A percentile compares a stretch with the other conserved stretches of the same genome.
phyloP scores from a whole-genome alignment of 352 stramenopile species.

The Phytopythium sindhum region DNA sequence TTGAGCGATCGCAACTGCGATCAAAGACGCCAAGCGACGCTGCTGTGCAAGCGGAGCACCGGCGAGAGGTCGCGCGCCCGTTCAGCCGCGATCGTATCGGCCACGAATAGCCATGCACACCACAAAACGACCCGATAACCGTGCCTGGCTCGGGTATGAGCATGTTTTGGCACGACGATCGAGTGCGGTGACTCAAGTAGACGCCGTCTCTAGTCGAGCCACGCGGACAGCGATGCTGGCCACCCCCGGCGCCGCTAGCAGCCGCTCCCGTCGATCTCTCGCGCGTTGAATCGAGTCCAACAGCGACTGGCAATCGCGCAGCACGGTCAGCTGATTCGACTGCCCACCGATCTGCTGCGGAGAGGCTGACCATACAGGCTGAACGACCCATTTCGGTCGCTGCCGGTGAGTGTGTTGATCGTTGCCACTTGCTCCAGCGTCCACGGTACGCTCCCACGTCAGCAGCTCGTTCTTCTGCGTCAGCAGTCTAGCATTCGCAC shows the following conservation, averaged over 20 bases:
- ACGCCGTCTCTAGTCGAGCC: background rate
- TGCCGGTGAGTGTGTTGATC: background rate
- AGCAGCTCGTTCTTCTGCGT: conserved; percentile 4
- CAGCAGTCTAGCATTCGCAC: background rate
- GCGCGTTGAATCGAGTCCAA: conserved; percentile 1
- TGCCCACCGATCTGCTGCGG: background rate
- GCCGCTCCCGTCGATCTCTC: background rate
- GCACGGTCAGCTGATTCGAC: conserved; percentile 12
- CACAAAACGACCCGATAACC: background rate
- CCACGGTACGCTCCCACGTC: conserved; percentile 15
- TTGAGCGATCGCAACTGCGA: background rate
- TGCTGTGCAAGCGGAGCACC: background rate
- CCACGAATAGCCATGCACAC: background rate
- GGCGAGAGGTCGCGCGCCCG: background rate
- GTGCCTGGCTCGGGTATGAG: background rate
- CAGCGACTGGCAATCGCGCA: conserved; percentile 20
- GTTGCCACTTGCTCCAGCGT: background rate
- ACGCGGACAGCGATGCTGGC: background rate
- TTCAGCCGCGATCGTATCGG: background rate
- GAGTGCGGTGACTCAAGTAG: background rate
- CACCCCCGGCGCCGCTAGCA: background rate
- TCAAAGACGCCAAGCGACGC: background rate
- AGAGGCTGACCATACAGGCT: conserved; percentile 14
- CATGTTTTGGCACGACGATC: no score
- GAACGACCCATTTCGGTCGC: conserved; percentile 18